A percentile compares a stretch with the other conserved stretches of the same genome.
Evolutionary conservation across 2,329 filamentous ascomycete genomes (phyloP).

Genomic region (Fusarium sp.): DNA sequence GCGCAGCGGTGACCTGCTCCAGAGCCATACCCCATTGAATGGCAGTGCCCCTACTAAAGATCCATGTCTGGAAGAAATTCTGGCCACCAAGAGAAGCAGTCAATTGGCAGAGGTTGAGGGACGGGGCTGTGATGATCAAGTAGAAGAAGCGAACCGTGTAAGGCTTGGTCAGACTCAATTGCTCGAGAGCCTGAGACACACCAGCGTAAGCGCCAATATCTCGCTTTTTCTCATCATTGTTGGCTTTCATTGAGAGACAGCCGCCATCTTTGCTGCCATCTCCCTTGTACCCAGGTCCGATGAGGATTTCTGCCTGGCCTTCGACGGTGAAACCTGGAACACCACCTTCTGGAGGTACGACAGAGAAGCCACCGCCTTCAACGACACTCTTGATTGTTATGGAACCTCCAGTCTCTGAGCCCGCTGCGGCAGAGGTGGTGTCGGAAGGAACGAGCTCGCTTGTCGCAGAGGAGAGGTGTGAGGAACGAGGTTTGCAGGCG

Average conservation of each 20-base stretch:
- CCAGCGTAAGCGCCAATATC: neutral
- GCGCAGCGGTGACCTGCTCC: constrained; percentile 4
- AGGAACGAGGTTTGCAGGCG: neutral
- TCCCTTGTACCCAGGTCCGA: constrained; percentile 15
- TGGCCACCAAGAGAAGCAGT: constrained; percentile 26
- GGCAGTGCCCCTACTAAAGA: neutral
- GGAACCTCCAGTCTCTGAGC: neutral
- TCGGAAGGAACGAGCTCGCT: neutral
- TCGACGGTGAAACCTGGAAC: constrained; percentile 6
- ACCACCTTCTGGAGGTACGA: neutral
- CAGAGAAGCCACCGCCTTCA: constrained; percentile 3
- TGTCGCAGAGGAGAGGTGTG: neutral
- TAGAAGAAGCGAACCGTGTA: constrained; percentile 40
- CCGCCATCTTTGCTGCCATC: constrained; percentile 6
- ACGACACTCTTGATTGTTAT: constrained; percentile 4
- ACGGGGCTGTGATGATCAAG: neutral
- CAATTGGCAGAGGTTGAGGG: constrained; percentile 21
- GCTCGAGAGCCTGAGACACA: constrained; percentile 14
- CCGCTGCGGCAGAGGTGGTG: neutral
- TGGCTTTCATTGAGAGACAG: constrained; percentile 6
- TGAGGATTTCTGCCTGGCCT: constrained; percentile 1
- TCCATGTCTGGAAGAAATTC: constrained; percentile 8
- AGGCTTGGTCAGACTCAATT: constrained; percentile 4
- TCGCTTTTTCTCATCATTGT: constrained; percentile 2
- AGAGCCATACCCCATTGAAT: constrained; percentile 14